Evolutionary conservation across 371 early-diverging fungal species (phyloP).

Genomic region (Chytridium lagenaria): DNA sequence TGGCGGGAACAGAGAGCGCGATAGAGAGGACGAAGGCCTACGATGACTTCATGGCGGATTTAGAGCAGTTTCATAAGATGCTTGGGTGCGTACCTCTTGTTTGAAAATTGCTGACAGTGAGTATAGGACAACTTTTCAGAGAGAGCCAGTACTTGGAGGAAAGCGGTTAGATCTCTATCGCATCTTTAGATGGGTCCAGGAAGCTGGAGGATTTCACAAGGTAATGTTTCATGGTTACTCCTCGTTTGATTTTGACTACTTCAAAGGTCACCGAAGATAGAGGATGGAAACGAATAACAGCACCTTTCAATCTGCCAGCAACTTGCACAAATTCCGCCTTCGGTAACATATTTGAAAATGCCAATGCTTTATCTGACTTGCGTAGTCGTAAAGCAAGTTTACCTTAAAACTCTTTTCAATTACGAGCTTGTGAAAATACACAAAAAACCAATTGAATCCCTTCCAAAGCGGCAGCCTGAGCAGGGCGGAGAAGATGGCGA

Average conservation of each 20-base stretch:
- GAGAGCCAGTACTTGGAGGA: conserved; percentile 82
- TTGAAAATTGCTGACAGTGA: background rate
- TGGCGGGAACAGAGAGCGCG: conserved; percentile 1
- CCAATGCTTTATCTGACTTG: background rate
- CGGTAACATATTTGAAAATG: conserved; percentile 7
- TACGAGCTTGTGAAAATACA: conserved; percentile 53
- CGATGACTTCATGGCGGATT: conserved; percentile 70
- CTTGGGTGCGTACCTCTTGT: conserved; percentile 66
- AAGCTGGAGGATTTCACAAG: conserved; percentile 79
- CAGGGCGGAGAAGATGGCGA: background rate
- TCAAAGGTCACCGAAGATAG: conserved; percentile 73
- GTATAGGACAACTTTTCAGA: conserved; percentile 65
- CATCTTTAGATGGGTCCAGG: conserved; percentile 73
- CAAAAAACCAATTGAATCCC: conserved; percentile 16
- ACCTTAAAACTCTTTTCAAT: conserved; percentile 68
- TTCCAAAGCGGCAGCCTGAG: background rate
- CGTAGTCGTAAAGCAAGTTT: conserved; percentile 72
- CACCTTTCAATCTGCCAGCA: conserved; percentile 78
- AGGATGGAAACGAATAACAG: conserved; percentile 79
- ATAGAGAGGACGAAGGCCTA: conserved; percentile 78
- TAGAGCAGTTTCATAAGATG: conserved; percentile 72
- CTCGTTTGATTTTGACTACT: conserved; percentile 13
- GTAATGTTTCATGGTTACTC: conserved; percentile 44
- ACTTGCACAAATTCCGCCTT: conserved; percentile 88
- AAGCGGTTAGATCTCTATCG: conserved; percentile 74